Conservation (phyloP, 2,329 filamentous ascomycete genomes). For the Xylariomycetidae sp. region DNA sequence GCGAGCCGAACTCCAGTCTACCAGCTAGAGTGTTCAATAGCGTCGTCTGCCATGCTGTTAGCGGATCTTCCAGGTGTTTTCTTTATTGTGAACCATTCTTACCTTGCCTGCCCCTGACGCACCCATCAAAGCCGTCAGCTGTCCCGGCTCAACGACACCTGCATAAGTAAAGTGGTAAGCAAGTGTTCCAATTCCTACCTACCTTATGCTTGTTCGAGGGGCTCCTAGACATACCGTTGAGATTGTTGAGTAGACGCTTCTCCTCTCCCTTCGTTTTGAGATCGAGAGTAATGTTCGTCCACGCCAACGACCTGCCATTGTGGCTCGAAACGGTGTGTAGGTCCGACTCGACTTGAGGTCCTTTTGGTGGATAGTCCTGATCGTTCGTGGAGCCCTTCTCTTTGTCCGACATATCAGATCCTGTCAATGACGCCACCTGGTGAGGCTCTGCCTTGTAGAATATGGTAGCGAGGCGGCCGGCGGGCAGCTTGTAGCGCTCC, state of each 20-base stretch:
- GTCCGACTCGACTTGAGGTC: background rate
- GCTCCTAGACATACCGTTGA: conserved; percentile 10
- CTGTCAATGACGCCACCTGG: background rate
- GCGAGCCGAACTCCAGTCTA: conserved; percentile 3
- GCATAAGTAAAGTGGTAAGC: conserved; percentile 1
- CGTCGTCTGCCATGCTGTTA: conserved; percentile 1
- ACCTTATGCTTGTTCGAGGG: background rate
- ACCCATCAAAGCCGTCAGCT: conserved; percentile 13
- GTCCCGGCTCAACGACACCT: conserved; percentile 10
- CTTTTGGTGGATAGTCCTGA: conserved; percentile 3
- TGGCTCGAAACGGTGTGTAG: conserved; percentile 11
- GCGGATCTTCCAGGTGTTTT: too few relatives aligned
- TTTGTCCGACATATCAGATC: conserved; percentile 4
- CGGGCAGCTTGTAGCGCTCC: conserved; percentile 11
- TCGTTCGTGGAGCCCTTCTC: conserved; percentile 10
- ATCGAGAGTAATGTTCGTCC: conserved; percentile 14
- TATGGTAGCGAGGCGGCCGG: conserved; percentile 15
- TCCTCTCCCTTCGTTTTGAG: conserved; percentile 4
- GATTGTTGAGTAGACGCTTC: conserved; percentile 7
- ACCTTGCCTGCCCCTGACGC: conserved; percentile 12
- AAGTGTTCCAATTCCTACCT: background rate
- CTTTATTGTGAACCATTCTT: too few relatives aligned
- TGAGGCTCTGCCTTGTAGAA: conserved; percentile 15
- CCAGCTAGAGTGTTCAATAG: conserved; percentile 6
- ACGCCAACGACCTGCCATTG: conserved; percentile 8